Evolutionary conservation across 768 basidiomycete species (phyloP).

Genomic region (Collybiopsis luxurians): DNA sequence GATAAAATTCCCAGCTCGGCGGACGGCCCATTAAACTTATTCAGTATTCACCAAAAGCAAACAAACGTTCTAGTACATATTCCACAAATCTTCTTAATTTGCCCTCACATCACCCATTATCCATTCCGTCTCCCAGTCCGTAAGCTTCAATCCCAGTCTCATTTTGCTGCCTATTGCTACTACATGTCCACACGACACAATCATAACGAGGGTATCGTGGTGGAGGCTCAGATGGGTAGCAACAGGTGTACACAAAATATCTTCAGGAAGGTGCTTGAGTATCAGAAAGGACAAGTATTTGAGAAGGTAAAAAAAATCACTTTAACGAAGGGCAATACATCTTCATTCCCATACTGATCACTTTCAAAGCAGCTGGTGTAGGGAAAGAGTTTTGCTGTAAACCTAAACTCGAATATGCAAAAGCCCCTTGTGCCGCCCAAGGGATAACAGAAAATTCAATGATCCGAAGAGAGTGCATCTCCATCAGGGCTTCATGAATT

Average conservation of each 20-base stretch:
- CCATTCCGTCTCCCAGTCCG: not conserved
- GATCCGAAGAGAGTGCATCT: constrained; percentile 2
- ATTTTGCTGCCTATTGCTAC: not conserved
- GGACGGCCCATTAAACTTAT: too few relatives aligned
- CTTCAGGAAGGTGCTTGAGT: too few relatives aligned
- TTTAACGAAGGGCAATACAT: constrained; percentile 1
- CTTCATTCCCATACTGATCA: constrained; percentile 2
- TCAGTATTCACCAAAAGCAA: too few relatives aligned
- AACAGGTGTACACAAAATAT: not conserved
- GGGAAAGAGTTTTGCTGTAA: not conserved
- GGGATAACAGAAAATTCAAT: not conserved
- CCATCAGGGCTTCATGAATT: constrained; percentile 1
- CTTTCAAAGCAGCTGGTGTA: not conserved
- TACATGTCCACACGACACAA: not conserved
- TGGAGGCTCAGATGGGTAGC: not conserved
- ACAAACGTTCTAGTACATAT: not conserved
- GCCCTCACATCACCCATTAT: not conserved
- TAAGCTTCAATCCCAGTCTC: not conserved
- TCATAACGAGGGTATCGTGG: not conserved
- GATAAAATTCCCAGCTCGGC: too few relatives aligned
- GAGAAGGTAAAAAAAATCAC: not conserved
- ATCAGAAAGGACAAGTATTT: too few relatives aligned
- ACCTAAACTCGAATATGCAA: not conserved
- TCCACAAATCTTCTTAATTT: constrained; percentile 1
- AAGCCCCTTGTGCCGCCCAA: not conserved